Conservation (phyloP, 805 yeast genomes). For the Saccharomycodes ludwigii region DNA sequence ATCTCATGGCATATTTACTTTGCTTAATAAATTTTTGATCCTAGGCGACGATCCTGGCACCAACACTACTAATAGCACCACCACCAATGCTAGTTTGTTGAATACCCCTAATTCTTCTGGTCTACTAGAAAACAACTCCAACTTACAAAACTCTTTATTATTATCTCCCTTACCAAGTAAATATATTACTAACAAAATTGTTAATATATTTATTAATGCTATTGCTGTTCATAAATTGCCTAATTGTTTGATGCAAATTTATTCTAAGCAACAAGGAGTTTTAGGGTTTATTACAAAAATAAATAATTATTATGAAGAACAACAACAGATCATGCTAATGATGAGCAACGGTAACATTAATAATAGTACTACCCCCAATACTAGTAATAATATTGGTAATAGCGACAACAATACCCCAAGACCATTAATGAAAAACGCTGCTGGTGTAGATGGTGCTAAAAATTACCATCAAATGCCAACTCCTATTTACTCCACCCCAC, state of each 20-base stretch:
- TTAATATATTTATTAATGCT: slow-evolving; percentile 16
- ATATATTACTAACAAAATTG: slow-evolving; percentile 13
- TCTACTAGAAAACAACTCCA: no score
- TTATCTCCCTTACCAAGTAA: slow-evolving; percentile 15
- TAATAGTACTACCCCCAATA: no score
- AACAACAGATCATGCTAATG: background rate
- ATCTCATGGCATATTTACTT: slow-evolving; percentile 19
- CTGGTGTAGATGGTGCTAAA: slow-evolving; percentile 8
- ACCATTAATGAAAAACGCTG: background rate
- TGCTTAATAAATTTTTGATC: slow-evolving; percentile 19
- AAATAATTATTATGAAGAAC: background rate
- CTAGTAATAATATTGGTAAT: background rate
- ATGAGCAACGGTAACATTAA: background rate
- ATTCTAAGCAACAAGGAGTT: slow-evolving; percentile 16
- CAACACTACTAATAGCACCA: no score
- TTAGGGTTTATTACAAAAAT: slow-evolving; percentile 10
- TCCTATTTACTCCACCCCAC: slow-evolving; percentile 16
- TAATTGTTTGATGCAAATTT: slow-evolving; percentile 13
- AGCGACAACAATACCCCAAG: background rate
- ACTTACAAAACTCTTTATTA: slow-evolving; percentile 16
- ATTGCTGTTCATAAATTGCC: slow-evolving; percentile 13
- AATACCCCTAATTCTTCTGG: background rate
- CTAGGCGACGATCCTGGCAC: no score
- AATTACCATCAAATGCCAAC: slow-evolving; percentile 17
- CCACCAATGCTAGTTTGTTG: background rate